Conservation (phyloP, 2,329 filamentous ascomycete species). For the Xylogone sp. region DNA sequence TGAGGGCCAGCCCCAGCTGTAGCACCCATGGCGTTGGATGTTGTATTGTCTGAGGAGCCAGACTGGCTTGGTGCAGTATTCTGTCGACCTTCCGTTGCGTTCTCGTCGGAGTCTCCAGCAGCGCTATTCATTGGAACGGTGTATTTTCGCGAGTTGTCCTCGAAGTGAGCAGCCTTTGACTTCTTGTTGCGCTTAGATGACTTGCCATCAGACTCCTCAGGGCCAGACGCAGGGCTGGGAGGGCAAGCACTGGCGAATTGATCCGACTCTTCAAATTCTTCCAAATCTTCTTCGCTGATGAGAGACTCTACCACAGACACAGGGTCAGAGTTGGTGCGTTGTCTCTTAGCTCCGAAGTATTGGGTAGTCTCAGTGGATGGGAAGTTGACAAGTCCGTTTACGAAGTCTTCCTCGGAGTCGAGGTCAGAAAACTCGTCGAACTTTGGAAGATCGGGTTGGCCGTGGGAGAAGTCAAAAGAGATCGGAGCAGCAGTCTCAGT, state of each 20-base stretch:
- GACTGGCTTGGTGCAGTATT: conserved; percentile 36
- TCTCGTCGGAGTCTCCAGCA: conserved; percentile 24
- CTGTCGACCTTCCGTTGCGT: conserved; percentile 16
- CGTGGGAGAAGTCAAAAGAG: conserved; percentile 44
- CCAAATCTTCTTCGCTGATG: conserved; percentile 71
- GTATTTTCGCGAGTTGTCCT: conserved; percentile 28
- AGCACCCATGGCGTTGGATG: conserved; percentile 36
- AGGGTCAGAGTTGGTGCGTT: conserved; percentile 61
- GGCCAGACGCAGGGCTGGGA: conserved; percentile 56
- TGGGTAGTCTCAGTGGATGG: conserved; percentile 53
- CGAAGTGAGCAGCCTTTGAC: conserved; percentile 35
- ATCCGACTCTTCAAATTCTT: conserved; percentile 67
- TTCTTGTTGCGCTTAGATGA: conserved; percentile 56
- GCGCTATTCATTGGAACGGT: conserved; percentile 28
- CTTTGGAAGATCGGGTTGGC: conserved; percentile 59
- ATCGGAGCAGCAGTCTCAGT: conserved; percentile 42
- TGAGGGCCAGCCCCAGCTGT: conserved; percentile 31
- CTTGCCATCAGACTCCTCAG: conserved; percentile 42
- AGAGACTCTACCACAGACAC: conserved; percentile 71
- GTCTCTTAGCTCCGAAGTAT: conserved; percentile 63
- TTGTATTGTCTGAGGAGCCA: conserved; percentile 34
- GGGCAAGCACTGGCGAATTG: conserved; percentile 57
- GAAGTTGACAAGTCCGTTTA: conserved; percentile 70
- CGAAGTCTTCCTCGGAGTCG: conserved; percentile 87
- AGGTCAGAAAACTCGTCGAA: conserved; percentile 88